Percentiles rank a stretch among this genome's conserved stretches.
Conservation (phyloP, 768 basidiomycete species). For the Rhizopogon vesiculosus region DNA sequence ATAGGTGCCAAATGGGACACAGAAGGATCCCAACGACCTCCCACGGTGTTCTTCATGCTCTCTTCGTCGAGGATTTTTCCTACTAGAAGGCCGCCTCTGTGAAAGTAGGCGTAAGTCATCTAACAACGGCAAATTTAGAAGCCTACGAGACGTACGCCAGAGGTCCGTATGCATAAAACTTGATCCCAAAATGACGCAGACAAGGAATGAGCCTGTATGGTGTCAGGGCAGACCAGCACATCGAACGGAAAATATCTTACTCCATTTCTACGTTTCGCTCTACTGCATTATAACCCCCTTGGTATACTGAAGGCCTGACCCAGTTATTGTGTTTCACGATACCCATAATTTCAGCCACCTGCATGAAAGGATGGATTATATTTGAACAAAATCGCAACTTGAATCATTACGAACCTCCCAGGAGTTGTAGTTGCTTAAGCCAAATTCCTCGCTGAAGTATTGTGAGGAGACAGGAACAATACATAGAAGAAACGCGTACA, state of each 20-base stretch:
- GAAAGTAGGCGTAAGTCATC: neutral
- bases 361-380: neutral
- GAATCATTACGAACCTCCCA: slow-evolving; percentile 27
- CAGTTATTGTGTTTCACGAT: slow-evolving; percentile 40
- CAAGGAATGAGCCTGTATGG: slow-evolving; percentile 31
- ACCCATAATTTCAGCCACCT: slow-evolving; percentile 41
- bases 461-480: neutral
- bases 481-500: slow-evolving; percentile 26
- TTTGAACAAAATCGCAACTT: neutral
- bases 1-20: neutral
- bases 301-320: slow-evolving; percentile 47
- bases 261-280: slow-evolving; percentile 35
- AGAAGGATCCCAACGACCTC: slow-evolving; percentile 15
- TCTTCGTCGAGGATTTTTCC: slow-evolving; percentile 9
- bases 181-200: slow-evolving; percentile 35
- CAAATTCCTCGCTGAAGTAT: slow-evolving; percentile 9
- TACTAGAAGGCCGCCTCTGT: slow-evolving; percentile 11
- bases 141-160: slow-evolving; percentile 6
- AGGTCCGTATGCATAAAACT: slow-evolving; percentile 27
- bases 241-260: neutral
- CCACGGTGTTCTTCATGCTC: slow-evolving; percentile 6
- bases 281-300: slow-evolving; percentile 43
- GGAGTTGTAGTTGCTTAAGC: slow-evolving; percentile 14
- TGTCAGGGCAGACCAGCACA: neutral
- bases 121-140: neutral